Conservation (phyloP, 164 flowering plant species). For the Annona squamosa region DNA sequence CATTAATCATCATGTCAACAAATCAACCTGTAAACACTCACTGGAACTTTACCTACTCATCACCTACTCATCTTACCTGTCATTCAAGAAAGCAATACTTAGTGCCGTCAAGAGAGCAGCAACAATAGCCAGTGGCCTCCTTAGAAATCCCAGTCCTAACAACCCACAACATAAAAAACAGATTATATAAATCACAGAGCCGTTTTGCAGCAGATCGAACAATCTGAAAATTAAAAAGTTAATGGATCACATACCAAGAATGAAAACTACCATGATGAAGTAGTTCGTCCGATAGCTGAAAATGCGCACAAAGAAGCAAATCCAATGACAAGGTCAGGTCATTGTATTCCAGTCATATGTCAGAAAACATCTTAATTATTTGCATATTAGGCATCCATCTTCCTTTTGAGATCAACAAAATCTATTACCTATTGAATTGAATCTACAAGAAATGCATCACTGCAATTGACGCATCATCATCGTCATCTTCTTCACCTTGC, state of each 20-base stretch:
- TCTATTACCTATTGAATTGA: neutral
- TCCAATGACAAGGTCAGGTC: neutral
- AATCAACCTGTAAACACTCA: neutral
- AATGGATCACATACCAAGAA: slow-evolving; percentile 51
- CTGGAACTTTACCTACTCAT: neutral
- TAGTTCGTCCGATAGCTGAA: slow-evolving; percentile 91
- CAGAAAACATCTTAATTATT: too few relatives aligned
- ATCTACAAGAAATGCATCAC: neutral
- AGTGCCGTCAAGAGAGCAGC: slow-evolving; percentile 81
- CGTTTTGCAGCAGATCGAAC: neutral
- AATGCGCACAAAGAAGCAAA: neutral
- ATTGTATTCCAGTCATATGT: too few relatives aligned
- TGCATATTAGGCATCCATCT: too few relatives aligned
- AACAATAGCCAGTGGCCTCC: slow-evolving; percentile 73
- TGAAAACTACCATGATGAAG: slow-evolving; percentile 63
- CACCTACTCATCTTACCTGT: slow-evolving; percentile 47
- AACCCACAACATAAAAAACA: neutral
- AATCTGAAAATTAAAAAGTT: neutral
- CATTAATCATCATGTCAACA: neutral
- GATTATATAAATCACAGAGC: neutral
- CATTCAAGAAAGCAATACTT: slow-evolving; percentile 76
- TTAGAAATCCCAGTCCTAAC: slow-evolving; percentile 77
- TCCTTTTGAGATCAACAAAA: neutral
- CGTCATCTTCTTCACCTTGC: neutral
- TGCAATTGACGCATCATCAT: neutral